Conservation (phyloP, 2,329 filamentous ascomycete species). For the Fusarium papillatum region DNA sequence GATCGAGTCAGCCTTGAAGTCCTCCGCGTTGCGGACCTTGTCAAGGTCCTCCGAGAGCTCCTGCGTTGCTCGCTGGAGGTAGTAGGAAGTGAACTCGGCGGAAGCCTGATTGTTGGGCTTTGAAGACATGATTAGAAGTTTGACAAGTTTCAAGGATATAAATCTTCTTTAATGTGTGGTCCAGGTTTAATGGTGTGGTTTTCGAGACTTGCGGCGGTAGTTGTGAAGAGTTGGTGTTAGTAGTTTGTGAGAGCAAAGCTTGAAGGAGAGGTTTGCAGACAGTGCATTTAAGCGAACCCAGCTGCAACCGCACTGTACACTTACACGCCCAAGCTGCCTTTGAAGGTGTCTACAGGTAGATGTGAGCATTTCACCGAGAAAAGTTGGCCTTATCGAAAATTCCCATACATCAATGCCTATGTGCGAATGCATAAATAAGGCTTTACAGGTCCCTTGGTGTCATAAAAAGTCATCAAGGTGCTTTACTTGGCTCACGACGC, state of each 20-base stretch:
- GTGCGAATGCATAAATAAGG: too few species aligned
- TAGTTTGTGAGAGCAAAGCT: neutral
- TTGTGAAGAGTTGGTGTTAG: neutral
- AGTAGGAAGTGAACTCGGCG: constrained; percentile 72
- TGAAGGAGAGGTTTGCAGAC: neutral
- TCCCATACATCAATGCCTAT: neutral
- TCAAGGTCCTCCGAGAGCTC: constrained; percentile 84
- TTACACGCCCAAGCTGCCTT: neutral
- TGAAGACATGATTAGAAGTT: constrained; percentile 27
- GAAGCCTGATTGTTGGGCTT: constrained; percentile 31
- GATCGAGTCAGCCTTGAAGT: constrained; percentile 77
- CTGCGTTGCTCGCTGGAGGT: constrained; percentile 76
- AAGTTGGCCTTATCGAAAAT: neutral
- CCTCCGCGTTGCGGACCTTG: constrained; percentile 75
- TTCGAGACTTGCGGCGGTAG: neutral
- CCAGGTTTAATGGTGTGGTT: neutral
- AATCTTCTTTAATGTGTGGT: too few species aligned
- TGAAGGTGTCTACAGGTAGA: neutral
- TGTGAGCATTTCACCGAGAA: neutral
- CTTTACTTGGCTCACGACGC: too few species aligned
- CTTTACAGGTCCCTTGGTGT: neutral
- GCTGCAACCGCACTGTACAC: neutral
- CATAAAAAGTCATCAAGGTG: neutral
- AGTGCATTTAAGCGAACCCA: neutral
- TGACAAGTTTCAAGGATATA: too few species aligned